Conservation (phyloP, 1,284 basidiomycete genomes). For the Kalmanozyma brasiliensis region DNA sequence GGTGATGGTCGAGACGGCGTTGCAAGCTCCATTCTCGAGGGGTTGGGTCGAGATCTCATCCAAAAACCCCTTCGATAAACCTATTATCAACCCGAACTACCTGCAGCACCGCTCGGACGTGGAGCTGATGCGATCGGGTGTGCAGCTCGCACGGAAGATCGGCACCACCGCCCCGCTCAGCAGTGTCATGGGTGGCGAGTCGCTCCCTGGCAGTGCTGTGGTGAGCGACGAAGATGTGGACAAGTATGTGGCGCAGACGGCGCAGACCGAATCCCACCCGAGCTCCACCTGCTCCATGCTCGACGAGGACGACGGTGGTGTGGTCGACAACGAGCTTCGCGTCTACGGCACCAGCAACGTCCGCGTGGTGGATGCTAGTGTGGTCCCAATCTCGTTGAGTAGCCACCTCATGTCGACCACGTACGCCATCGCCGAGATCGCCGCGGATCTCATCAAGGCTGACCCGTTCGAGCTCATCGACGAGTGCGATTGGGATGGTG, state of each 20-base stretch:
- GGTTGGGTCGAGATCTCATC: slow-evolving; percentile 55
- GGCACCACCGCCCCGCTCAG: slow-evolving; percentile 40
- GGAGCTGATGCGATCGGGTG: slow-evolving; percentile 49
- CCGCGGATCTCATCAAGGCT: slow-evolving; percentile 55
- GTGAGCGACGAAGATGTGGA: slow-evolving; percentile 47
- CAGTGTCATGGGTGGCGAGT: slow-evolving; percentile 26
- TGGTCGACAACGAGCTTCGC: slow-evolving; percentile 74
- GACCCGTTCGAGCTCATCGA: slow-evolving; percentile 30
- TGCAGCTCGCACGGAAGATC: slow-evolving; percentile 55
- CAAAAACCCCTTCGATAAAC: slow-evolving; percentile 46
- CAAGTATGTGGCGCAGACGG: slow-evolving; percentile 39
- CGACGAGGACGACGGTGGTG: slow-evolving; percentile 74
- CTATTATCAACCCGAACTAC: slow-evolving; percentile 60
- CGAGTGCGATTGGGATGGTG: slow-evolving; percentile 43
- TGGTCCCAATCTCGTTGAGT: slow-evolving; percentile 60
- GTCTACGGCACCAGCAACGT: slow-evolving; percentile 78
- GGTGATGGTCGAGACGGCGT: slow-evolving; percentile 51
- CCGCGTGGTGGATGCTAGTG: slow-evolving; percentile 69
- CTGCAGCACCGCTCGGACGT: slow-evolving; percentile 50
- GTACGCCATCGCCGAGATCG: slow-evolving; percentile 68
- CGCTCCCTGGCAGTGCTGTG: slow-evolving; percentile 32
- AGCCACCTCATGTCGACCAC: slow-evolving; percentile 72
- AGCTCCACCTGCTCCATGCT: slow-evolving; percentile 76
- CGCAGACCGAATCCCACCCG: slow-evolving; percentile 69
- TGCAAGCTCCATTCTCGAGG: slow-evolving; percentile 63